Percentiles rank a stretch among this genome's conserved stretches.
Evolutionary conservation across 257 asterid species (phyloP).

Genomic region (Anisodus acutangulus): DNA sequence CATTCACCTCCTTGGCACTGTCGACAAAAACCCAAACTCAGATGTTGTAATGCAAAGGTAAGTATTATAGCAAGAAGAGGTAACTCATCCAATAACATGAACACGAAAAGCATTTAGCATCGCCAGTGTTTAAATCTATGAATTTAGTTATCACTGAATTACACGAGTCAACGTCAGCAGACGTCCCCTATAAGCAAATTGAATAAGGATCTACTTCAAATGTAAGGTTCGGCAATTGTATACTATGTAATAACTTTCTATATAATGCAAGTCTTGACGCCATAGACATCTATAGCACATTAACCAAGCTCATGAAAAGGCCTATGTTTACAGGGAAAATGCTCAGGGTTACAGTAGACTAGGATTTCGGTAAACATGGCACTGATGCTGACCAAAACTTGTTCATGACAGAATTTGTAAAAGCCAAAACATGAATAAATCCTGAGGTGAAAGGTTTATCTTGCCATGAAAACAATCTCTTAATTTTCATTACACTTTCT

Average conservation of each 20-base stretch:
- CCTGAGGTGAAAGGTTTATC: not conserved
- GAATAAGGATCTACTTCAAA: not conserved
- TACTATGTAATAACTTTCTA: not conserved
- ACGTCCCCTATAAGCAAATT: not conserved
- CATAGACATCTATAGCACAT: not conserved
- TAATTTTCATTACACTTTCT: not conserved
- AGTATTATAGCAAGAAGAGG: not conserved
- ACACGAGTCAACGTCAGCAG: not conserved
- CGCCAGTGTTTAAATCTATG: not conserved
- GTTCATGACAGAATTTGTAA: not conserved
- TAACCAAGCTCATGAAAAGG: not conserved
- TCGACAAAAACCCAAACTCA: conserved; percentile 25
- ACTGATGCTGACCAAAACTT: not conserved
- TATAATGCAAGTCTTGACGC: not conserved
- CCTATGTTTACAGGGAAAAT: not conserved
- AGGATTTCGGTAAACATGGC: not conserved
- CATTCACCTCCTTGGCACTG: conserved; percentile 99
- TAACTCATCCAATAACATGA: not conserved
- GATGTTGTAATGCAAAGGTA: not conserved
- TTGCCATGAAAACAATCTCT: not conserved
- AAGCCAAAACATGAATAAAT: not conserved
- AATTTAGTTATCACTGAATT: not conserved
- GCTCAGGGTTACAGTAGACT: not conserved
- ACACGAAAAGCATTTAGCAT: not conserved
- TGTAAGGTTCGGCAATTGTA: not conserved